Evolutionary conservation across 2,329 filamentous ascomycete genomes (phyloP).

Genomic region (Pezicula radicicola): DNA sequence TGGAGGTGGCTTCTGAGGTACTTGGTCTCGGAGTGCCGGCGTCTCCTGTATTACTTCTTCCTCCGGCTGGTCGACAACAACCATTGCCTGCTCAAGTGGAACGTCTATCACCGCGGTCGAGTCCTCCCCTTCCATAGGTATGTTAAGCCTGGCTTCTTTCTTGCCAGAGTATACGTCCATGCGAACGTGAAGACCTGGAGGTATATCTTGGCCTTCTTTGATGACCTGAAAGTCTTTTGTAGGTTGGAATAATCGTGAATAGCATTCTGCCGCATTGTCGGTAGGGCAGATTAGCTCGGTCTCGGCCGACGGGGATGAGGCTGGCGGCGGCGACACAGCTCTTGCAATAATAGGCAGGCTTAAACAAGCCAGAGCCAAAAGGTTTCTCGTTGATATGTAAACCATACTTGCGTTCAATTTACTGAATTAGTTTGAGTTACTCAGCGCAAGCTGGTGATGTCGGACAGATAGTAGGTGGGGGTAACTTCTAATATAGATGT

Average conservation of each 20-base stretch:
- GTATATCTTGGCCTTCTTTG: conserved; percentile 62
- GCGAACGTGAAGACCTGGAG: conserved; percentile 62
- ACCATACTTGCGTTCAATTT: conserved; percentile 17
- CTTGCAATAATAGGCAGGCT: conserved; percentile 16
- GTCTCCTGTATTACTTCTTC: conserved; percentile 28
- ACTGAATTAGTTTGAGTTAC: neutral
- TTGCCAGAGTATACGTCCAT: conserved; percentile 61
- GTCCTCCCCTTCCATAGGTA: conserved; percentile 46
- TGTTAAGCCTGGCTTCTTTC: conserved; percentile 65
- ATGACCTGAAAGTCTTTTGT: conserved; percentile 64
- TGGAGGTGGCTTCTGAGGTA: conserved; percentile 46
- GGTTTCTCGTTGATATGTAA: conserved; percentile 4
- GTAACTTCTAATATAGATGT: conserved; percentile 1
- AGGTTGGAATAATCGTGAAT: conserved; percentile 60
- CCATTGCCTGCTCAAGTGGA: conserved; percentile 40
- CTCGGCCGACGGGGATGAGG: conserved; percentile 28
- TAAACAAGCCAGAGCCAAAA: conserved; percentile 21
- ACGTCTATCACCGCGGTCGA: conserved; percentile 54
- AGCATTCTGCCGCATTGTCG: conserved; percentile 58
- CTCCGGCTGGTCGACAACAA: conserved; percentile 20
- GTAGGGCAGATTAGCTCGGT: conserved; percentile 65
- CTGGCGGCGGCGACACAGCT: conserved; percentile 14
- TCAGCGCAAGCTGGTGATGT: neutral
- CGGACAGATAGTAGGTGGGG: neutral
- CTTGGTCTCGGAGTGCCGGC: conserved; percentile 30